Percentiles rank a stretch among this genome's conserved stretches.
phyloP scores from a whole-genome alignment of 2,329 filamentous ascomycete species.

The Pseudopyrenochaeta lycopersici region DNA sequence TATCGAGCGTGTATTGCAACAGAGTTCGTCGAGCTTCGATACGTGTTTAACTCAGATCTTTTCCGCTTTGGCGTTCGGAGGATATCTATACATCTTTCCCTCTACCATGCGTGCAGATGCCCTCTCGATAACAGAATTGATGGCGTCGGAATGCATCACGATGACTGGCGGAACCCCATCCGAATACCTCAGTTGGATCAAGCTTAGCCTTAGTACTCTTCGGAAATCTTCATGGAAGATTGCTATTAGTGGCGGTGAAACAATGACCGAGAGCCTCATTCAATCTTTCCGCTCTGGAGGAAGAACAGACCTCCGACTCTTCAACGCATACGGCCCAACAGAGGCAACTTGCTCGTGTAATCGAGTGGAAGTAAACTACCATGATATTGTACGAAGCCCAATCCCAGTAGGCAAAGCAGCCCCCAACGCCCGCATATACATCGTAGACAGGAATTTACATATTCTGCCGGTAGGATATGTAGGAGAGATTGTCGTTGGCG shows the following conservation, averaged over 20 bases:
- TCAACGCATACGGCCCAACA: constrained; percentile 28
- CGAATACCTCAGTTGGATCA: constrained; percentile 47
- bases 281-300: constrained; percentile 3
- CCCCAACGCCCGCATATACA: constrained; percentile 33
- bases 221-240: constrained; percentile 33
- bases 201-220: constrained; percentile 25
- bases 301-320: constrained; percentile 2
- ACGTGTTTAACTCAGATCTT: constrained; percentile 54
- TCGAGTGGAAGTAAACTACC: no score
- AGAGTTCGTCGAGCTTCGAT: constrained; percentile 53
- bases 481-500: constrained; percentile 49
- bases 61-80: constrained; percentile 52
- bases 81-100: constrained; percentile 48
- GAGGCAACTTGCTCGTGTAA: constrained; percentile 7
- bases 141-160: constrained; percentile 48
- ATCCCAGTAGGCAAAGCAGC: no score
- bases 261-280: neutral
- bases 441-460: constrained; percentile 51
- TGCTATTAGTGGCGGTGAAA: constrained; percentile 40
- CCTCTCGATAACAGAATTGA: constrained; percentile 44
- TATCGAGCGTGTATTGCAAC: constrained; percentile 48
- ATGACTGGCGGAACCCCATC: constrained; percentile 54
- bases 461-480: neutral
- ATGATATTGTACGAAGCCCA: no score
- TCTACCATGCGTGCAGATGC: constrained; percentile 45